A percentile compares a stretch with the other conserved stretches of the same genome.
Conservation (phyloP, 2,329 filamentous ascomycete genomes). For the Metarhizium humberi region DNA sequence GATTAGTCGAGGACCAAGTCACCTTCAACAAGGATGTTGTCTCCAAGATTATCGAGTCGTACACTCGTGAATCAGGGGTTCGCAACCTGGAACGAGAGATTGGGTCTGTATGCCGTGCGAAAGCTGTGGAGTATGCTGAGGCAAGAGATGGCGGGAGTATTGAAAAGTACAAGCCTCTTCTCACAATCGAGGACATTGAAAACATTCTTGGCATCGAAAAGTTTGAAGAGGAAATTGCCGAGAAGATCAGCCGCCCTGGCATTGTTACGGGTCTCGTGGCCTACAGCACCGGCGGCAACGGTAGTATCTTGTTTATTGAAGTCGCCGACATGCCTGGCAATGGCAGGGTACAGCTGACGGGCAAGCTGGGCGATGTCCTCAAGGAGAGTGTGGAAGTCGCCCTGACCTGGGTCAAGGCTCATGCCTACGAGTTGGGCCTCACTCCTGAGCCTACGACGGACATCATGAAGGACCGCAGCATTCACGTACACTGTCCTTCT, state of each 20-base stretch:
- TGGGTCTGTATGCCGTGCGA: slow-evolving; percentile 85
- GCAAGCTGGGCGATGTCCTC: slow-evolving; percentile 90
- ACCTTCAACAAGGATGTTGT: slow-evolving; percentile 73
- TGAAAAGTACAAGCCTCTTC: slow-evolving; percentile 61
- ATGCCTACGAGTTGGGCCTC: slow-evolving; percentile 83
- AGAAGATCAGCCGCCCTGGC: slow-evolving; percentile 73
- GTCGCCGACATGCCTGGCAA: slow-evolving; percentile 94
- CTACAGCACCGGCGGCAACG: slow-evolving; percentile 85
- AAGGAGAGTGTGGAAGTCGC: slow-evolving; percentile 97
- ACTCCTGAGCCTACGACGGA: slow-evolving; percentile 74
- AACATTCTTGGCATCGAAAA: slow-evolving; percentile 85
- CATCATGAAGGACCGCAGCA: slow-evolving; percentile 89
- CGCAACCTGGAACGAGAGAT: slow-evolving; percentile 94
- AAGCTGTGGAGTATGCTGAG: slow-evolving; percentile 91
- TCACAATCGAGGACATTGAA: slow-evolving; percentile 76
- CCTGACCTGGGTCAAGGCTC: slow-evolving; percentile 92
- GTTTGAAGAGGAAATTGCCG: slow-evolving; percentile 92
- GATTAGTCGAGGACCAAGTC: slow-evolving; percentile 67
- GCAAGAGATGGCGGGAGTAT: slow-evolving; percentile 65
- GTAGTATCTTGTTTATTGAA: slow-evolving; percentile 96
- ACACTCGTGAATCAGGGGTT: slow-evolving; percentile 93
- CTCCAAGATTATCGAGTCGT: slow-evolving; percentile 90
- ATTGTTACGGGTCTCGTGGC: slow-evolving; percentile 95
- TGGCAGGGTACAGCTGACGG: slow-evolving; percentile 87
- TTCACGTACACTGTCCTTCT: slow-evolving; percentile 93